phyloP scores from a whole-genome alignment of 2,329 filamentous ascomycete genomes.

The Aspergillus pseudoviridinutans region DNA sequence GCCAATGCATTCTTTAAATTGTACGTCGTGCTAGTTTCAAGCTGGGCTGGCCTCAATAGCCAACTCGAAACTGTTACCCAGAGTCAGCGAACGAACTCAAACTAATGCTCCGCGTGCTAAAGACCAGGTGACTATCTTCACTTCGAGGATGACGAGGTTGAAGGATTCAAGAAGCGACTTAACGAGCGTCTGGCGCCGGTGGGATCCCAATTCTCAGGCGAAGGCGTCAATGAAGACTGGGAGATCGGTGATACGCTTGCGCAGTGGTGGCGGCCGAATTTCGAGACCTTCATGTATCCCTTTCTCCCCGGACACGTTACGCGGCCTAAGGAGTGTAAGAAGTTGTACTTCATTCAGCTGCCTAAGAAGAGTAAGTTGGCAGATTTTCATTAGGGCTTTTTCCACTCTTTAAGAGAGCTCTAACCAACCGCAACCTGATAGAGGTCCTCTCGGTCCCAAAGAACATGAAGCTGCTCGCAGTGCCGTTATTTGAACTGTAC shows the following conservation, averaged over 20 bases:
- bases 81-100: neutral
- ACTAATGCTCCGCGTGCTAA: conserved; percentile 1
- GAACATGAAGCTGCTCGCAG: conserved; percentile 98
- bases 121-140: conserved; percentile 89
- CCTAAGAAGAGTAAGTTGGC: conserved; percentile 76
- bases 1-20: conserved; percentile 99
- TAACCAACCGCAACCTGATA: conserved; percentile 34
- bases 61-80: neutral
- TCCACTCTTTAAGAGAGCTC: neutral
- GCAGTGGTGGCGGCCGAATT: conserved; percentile 98
- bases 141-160: conserved; percentile 80
- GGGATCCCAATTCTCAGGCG: conserved; percentile 73
- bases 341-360: conserved; percentile 94
- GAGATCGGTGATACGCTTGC: conserved; percentile 90
- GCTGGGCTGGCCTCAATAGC: neutral
- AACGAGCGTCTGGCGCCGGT: conserved; percentile 92
- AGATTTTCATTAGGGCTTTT: neutral
- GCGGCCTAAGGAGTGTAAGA: conserved; percentile 97
- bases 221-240: conserved; percentile 91
- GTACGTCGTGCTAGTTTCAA: conserved; percentile 34
- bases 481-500: conserved; percentile 95
- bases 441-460: conserved; percentile 95
- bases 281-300: conserved; percentile 99
- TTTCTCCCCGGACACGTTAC: conserved; percentile 96
- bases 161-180: conserved; percentile 88